phyloP scores from a whole-genome alignment of 345 rosid genomes.

The Acer negundo region DNA sequence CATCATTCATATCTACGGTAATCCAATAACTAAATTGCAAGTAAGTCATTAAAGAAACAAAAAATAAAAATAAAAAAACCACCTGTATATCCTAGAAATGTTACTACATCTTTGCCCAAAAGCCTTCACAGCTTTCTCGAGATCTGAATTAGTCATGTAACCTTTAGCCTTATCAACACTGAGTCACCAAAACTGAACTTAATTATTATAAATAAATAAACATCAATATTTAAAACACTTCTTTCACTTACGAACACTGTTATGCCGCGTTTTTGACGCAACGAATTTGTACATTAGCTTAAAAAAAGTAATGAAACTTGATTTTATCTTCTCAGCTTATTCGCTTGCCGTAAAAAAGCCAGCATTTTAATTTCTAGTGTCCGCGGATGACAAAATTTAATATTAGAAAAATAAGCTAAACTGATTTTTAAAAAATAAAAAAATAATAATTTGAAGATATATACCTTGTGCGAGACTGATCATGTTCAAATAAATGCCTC shows the following conservation, averaged over 20 bases:
- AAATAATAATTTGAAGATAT: background rate
- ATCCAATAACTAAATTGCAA: background rate
- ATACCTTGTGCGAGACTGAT: conserved; percentile 48
- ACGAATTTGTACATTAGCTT: too few species aligned
- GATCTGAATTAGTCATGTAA: conserved; percentile 73
- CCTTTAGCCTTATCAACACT: conserved; percentile 64
- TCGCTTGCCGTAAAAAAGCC: too few species aligned
- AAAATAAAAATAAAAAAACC: conserved; percentile 17
- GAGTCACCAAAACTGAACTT: conserved; percentile 11
- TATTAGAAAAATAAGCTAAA: background rate
- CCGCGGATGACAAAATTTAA: background rate
- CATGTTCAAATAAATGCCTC: conserved; percentile 47
- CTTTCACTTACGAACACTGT: too few species aligned
- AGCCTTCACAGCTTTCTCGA: conserved; percentile 76
- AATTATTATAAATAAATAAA: background rate
- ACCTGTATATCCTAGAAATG: conserved; percentile 91
- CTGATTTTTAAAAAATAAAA: background rate
- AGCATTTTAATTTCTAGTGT: too few species aligned
- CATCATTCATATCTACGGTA: too few species aligned
- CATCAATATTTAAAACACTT: background rate
- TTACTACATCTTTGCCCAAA: conserved; percentile 69
- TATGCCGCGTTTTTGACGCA: too few species aligned
- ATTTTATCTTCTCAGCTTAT: too few species aligned
- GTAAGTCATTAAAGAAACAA: too few species aligned
- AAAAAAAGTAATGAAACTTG: too few species aligned